Conservation (phyloP, 495 filamentous ascomycete species). For the Lasiosphaeria hispida region DNA sequence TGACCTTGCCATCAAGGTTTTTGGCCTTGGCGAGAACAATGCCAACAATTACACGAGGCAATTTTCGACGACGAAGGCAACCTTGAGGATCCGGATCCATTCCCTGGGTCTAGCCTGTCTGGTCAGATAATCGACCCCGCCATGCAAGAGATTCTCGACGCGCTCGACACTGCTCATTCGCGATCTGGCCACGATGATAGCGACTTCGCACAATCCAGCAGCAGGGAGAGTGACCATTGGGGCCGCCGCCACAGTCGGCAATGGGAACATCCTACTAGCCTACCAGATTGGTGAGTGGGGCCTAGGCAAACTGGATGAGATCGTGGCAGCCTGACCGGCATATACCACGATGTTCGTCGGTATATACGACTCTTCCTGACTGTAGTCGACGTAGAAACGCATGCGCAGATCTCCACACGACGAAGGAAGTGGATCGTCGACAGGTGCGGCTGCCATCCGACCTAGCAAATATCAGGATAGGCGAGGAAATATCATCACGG, state of each 20-base stretch:
- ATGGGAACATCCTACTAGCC: conserved; percentile 89
- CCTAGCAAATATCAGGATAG: conserved; percentile 40
- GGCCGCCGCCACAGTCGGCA: conserved; percentile 59
- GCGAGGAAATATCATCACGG: background rate
- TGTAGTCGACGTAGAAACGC: conserved; percentile 85
- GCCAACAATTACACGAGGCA: no score
- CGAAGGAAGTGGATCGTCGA: conserved; percentile 95
- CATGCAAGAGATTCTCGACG: conserved; percentile 50
- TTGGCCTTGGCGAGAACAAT: no score
- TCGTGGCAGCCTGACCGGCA: conserved; percentile 83
- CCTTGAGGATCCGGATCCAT: no score
- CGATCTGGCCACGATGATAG: conserved; percentile 74
- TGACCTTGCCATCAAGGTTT: no score
- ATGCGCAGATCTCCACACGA: conserved; percentile 80
- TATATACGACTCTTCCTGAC: conserved; percentile 93
- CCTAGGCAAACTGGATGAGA: conserved; percentile 74
- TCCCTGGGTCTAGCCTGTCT: no score
- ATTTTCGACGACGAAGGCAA: no score
- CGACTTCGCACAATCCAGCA: conserved; percentile 84
- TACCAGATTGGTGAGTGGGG: conserved; percentile 73
- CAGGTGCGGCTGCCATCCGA: conserved; percentile 96
- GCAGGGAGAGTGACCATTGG: conserved; percentile 67
- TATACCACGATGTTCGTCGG: conserved; percentile 84
- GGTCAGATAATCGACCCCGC: conserved; percentile 28
- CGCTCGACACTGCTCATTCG: conserved; percentile 86